Evolutionary conservation across 805 yeast genomes (phyloP), one percentile per base, ranked within the genome.

Genomic region (Candida ficus): DNA sequence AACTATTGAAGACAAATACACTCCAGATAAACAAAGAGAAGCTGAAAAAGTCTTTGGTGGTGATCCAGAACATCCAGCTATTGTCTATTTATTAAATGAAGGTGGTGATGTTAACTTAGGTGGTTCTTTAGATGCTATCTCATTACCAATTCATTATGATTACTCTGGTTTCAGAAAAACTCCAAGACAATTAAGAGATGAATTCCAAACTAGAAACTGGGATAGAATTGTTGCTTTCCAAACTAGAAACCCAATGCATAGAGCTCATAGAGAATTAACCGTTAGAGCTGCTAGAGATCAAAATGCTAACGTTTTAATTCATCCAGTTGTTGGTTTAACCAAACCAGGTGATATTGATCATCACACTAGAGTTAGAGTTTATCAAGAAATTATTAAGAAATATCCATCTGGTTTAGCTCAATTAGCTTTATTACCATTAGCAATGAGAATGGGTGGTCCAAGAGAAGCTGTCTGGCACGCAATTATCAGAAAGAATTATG

Each of bases 381-480:
- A 90, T 70, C 84, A 86, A 66, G 95, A 91, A 53, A 80, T 90
- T 53, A 76, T 91, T 65, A 86, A 90, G 67, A 83, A 91, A 58
- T 90, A 86, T 66, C 98, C 97, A 38, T 84, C 81, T 49, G 96
- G 96, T 40, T 83, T 90, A 77, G 97, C 97, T 13, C 79, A 85
- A 49, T 70, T 90, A 47, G 82, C 96, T 8, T 69, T 90, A 49
- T 73, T 90, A 54, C 98, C 98, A 11, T 72, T 90, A 58, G 98
- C 98, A 29, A 90, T 90, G 98, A 82, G 98, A 74, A 90, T 90
- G 98, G 97, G 93, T 42, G 98, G 98, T 64, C 97, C 91, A 64
- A 80, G 95, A 63, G 98, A 90, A 68, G 98, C 98, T 18, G 85
- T 90, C 33, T 91, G 97, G 97, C 98, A 90, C 62, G 96, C 97